A percentile compares a stretch with the other conserved stretches of the same genome.
These are phyloP conservation scores for Phoma herbarum DNA, from an alignment of 2,329 filamentous ascomycete species.

Conservation along the genomic window DNA sequence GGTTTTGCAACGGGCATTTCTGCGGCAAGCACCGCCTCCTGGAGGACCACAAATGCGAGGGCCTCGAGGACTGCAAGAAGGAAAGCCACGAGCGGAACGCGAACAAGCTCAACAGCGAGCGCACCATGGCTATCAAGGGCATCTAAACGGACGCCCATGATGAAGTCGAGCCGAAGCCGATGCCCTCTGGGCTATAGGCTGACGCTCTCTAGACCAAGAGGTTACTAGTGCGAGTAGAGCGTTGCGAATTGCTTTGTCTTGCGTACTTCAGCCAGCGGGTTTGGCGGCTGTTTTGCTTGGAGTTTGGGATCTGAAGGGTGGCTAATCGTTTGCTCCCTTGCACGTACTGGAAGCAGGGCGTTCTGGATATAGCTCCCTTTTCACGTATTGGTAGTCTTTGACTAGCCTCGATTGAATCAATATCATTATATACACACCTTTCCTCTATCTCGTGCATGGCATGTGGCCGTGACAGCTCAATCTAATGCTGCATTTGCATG, in stretches of 20 bases:
- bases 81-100: constrained; percentile 95
- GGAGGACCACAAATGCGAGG: constrained; percentile 92
- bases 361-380: constrained; percentile 15
- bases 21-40: constrained; percentile 94
- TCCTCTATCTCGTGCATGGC: background rate
- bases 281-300: constrained; percentile 17
- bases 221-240: constrained; percentile 3
- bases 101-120: constrained; percentile 88
- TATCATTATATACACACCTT: constrained; percentile 6
- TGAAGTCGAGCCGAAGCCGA: constrained; percentile 1
- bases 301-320: constrained; percentile 14
- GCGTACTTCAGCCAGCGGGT: constrained; percentile 19
- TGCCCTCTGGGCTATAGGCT: background rate
- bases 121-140: constrained; percentile 92
- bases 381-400: constrained; percentile 3
- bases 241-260: constrained; percentile 11
- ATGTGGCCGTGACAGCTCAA: background rate
- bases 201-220: background rate
- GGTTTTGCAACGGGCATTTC: constrained; percentile 92
- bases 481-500: background rate
- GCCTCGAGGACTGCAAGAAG: constrained; percentile 97
- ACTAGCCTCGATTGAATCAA: constrained; percentile 12
- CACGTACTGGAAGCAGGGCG: constrained; percentile 14
- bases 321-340: constrained; percentile 13
- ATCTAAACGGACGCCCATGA: constrained; percentile 63